Evolutionary conservation across 306 rosid species (phyloP).

Genomic region (Citrullus mucosospermus): DNA sequence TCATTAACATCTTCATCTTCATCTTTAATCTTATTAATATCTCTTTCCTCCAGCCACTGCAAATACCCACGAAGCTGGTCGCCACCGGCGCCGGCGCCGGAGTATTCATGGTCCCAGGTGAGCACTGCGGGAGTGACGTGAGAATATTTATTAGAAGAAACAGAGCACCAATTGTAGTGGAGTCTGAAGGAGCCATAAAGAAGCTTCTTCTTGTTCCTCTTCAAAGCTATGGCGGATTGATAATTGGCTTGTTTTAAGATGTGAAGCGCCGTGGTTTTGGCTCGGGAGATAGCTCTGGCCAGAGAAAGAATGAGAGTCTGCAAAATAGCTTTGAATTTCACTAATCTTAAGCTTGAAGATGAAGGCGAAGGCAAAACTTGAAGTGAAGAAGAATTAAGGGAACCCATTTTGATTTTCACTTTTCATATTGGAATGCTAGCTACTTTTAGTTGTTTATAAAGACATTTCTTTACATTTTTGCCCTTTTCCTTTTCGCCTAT

Average conservation of each 20-base stretch:
- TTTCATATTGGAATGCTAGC: background rate
- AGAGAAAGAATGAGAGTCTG: slow-evolving; percentile 47
- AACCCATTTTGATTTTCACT: slow-evolving; percentile 25
- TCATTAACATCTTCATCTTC: background rate
- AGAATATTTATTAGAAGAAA: background rate
- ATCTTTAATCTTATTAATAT: background rate
- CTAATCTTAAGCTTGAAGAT: slow-evolving; percentile 19
- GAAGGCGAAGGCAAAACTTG: slow-evolving; percentile 29
- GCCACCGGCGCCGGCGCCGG: background rate
- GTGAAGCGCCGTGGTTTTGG: slow-evolving; percentile 26
- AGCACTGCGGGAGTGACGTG: background rate
- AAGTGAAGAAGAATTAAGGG: slow-evolving; percentile 13
- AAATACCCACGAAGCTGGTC: background rate
- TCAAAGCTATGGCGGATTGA: slow-evolving; percentile 4
- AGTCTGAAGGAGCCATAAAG: slow-evolving; percentile 7
- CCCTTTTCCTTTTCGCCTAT: slow-evolving; percentile 34
- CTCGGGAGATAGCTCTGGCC: slow-evolving; percentile 37
- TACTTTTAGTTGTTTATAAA: slow-evolving; percentile 13
- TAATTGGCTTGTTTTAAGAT: slow-evolving; percentile 19
- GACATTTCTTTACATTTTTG: slow-evolving; percentile 15
- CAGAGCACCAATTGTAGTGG: slow-evolving; percentile 12
- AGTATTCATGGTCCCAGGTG: background rate
- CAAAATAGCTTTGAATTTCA: slow-evolving; percentile 45
- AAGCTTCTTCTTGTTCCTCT: background rate
- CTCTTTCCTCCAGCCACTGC: slow-evolving; percentile 1